Percentiles rank a stretch among this genome's conserved stretches.
phyloP scores from a whole-genome alignment of 441 rosid species.

The Euphorbia schlechtendalii region DNA sequence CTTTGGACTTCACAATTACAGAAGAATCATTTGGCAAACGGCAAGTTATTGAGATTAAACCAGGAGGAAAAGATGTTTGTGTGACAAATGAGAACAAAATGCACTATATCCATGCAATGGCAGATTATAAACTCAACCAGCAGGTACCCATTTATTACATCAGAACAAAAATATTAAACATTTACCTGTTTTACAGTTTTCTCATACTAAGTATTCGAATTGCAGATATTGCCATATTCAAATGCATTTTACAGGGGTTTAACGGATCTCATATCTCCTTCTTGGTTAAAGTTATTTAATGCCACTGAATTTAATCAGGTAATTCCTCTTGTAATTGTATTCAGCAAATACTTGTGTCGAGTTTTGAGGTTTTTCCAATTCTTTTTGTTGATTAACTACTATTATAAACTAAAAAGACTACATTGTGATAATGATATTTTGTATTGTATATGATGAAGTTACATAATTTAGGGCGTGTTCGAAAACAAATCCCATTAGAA shows the following conservation, averaged over 20 bases:
- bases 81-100: slow-evolving; percentile 94
- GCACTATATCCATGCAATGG: slow-evolving; percentile 99
- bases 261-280: slow-evolving; percentile 80
- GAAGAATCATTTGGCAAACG: slow-evolving; percentile 86
- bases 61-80: slow-evolving; percentile 76
- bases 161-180: slow-evolving; percentile 12
- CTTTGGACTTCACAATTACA: slow-evolving; percentile 84
- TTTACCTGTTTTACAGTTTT: slow-evolving; percentile 14
- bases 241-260: slow-evolving; percentile 94
- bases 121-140: slow-evolving; percentile 91
- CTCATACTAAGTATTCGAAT: slow-evolving; percentile 25
- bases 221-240: slow-evolving; percentile 91
- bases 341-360: neutral
- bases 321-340: slow-evolving; percentile 15
- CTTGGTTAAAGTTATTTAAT: slow-evolving; percentile 92
- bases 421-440: no score
- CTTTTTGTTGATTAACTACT: neutral
- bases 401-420: no score
- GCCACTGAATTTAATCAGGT: slow-evolving; percentile 98
- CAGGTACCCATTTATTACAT: slow-evolving; percentile 49
- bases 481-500: no score
- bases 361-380: neutral
- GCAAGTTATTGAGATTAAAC: slow-evolving; percentile 72
- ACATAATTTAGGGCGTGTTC: no score
- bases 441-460: no score